Conservation (phyloP, 2,329 filamentous ascomycete genomes). For the Fusarium ramigenum region DNA sequence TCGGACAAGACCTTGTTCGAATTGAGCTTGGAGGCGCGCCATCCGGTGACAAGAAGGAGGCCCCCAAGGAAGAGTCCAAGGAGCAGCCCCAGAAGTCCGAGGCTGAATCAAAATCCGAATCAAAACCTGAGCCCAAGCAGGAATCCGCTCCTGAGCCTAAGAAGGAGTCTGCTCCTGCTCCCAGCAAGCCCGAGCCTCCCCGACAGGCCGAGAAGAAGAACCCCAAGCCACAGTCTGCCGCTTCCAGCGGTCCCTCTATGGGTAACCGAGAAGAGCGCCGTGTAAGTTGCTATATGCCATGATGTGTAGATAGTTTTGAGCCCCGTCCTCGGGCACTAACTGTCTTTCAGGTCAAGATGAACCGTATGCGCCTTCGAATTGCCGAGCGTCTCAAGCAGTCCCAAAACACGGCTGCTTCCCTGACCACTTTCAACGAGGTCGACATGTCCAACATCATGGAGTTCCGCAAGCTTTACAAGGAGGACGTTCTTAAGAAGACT, state of each 20-base stretch:
- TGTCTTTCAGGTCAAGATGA: constrained; percentile 88
- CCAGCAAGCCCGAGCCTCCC: constrained; percentile 39
- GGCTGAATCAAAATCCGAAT: constrained; percentile 49
- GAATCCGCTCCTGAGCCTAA: constrained; percentile 47
- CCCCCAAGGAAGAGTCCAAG: constrained; percentile 39
- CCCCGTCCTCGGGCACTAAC: constrained; percentile 1
- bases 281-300: constrained; percentile 61
- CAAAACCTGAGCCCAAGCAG: constrained; percentile 48
- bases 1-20: constrained; percentile 90
- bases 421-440: constrained; percentile 99
- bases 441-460: constrained; percentile 99
- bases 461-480: constrained; percentile 97
- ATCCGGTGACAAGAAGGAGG: constrained; percentile 50
- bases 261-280: constrained; percentile 88
- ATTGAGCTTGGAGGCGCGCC: constrained; percentile 78
- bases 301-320: background rate
- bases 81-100: constrained; percentile 52
- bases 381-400: constrained; percentile 98
- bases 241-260: constrained; percentile 51
- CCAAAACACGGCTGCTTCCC: constrained; percentile 95
- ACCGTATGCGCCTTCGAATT: constrained; percentile 97
- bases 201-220: constrained; percentile 43
- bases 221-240: constrained; percentile 29
- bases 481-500: constrained; percentile 93
- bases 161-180: constrained; percentile 43